Evolutionary conservation across 495 filamentous ascomycete genomes (phyloP).

Genomic region (Aspergillus bridgeri): DNA sequence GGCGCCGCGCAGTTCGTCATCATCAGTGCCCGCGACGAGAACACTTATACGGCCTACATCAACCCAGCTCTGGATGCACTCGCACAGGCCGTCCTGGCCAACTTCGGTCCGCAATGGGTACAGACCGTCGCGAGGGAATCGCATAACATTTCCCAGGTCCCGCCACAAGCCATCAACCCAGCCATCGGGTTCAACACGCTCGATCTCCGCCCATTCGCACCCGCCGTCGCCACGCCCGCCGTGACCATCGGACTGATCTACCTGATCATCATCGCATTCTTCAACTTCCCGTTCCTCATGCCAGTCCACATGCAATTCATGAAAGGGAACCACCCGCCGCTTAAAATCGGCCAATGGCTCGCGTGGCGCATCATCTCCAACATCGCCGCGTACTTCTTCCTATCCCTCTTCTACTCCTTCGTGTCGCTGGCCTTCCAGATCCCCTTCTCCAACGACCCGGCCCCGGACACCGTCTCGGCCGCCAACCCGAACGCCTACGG

Average conservation of each 20-base stretch:
- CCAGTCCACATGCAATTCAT: constrained; percentile 61
- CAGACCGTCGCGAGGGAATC: constrained; percentile 28
- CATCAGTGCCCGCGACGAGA: constrained; percentile 57
- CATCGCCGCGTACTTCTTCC: constrained; percentile 59
- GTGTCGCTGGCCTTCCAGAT: constrained; percentile 65
- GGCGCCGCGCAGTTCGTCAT: constrained; percentile 60
- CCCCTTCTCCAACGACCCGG: constrained; percentile 50
- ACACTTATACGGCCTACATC: constrained; percentile 51
- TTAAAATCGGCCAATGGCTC: constrained; percentile 59
- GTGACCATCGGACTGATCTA: constrained; percentile 68
- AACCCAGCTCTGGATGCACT: constrained; percentile 46
- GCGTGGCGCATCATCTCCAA: constrained; percentile 61
- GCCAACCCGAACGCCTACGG: constrained; percentile 56
- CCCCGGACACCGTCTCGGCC: constrained; percentile 40
- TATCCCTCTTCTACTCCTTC: constrained; percentile 65
- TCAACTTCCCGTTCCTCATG: constrained; percentile 67
- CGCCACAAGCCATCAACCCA: constrained; percentile 61
- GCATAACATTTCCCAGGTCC: constrained; percentile 42
- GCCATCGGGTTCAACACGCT: constrained; percentile 58
- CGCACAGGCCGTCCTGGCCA: constrained; percentile 37
- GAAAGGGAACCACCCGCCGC: constrained; percentile 51
- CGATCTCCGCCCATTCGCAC: constrained; percentile 62
- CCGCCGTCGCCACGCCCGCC: constrained; percentile 53
- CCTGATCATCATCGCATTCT: constrained; percentile 71
- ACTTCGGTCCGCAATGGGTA: constrained; percentile 55